Percentiles rank a stretch among this genome's conserved stretches.
phyloP scores from a whole-genome alignment of 176 grass and related monocot genomes.

The Eremochloa ophiuroides region DNA sequence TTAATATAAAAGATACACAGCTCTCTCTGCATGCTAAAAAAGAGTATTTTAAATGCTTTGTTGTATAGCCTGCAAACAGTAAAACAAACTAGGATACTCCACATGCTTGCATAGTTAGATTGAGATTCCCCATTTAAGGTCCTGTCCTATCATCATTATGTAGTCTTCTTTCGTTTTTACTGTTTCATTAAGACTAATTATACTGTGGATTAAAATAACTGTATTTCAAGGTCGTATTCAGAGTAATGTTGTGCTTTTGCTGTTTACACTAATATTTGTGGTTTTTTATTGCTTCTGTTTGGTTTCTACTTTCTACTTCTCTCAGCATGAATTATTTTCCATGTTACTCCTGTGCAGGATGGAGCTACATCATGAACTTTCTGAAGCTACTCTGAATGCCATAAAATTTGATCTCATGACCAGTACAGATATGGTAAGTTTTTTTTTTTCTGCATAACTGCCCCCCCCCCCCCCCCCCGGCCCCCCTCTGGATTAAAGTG shows the following conservation, averaged over 20 bases:
- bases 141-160: not conserved
- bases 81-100: not conserved
- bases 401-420: conserved; percentile 72
- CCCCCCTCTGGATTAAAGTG: not conserved
- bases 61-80: not conserved
- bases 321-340: conserved; percentile 8
- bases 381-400: conserved; percentile 42
- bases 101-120: not conserved
- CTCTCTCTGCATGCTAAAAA: not conserved
- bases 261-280: not conserved
- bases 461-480: no score
- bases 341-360: conserved; percentile 38
- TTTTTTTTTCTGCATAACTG: not conserved
- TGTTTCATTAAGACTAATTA: not conserved
- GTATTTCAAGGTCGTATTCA: not conserved
- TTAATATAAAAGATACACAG: not conserved
- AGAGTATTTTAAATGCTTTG: not conserved
- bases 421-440: conserved; percentile 69
- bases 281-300: not conserved
- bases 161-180: not conserved
- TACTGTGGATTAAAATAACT: not conserved
- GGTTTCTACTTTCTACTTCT: conserved; percentile 19
- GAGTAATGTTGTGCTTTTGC: not conserved
- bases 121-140: not conserved
- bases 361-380: conserved; percentile 33